Evolutionary conservation across 73 alveolate genomes (phyloP), one percentile per base, ranked within the genome.

Genomic region (Strombidium stylifer): DNA sequence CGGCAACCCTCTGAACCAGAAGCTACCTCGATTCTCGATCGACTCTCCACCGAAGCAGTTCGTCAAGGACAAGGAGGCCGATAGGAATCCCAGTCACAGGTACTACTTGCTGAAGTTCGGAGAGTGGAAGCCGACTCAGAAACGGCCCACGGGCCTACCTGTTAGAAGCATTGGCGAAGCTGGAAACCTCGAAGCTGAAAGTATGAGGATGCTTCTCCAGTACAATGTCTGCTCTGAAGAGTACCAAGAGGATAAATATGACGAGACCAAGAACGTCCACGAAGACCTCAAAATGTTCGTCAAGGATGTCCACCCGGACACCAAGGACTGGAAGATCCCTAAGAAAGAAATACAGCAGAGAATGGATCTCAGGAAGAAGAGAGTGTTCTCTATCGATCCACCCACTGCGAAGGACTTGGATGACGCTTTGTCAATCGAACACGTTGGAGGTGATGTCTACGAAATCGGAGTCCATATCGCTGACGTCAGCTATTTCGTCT

Each of bases 381-480:
- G 90, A 37, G 81, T 93, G 35, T 83, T 91, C 69, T 90, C 99
- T 46, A 90, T 90, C 10, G 99, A 94, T 55, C 99, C 99, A 1
- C 70, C 78, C 7, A 86, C 97, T 23, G 96, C 98, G 30, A 94
- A 87, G 84, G 98, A 91, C 65, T 76, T 91, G 42, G 98, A 91
- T 73, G 98, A 91, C 75, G 96, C 98, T 21, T 73, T 91, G 16
- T 81, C 87, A 45, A 87, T 91, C n/a, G 81, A 80, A 44, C 48
- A 80, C 37, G 66, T 91, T 31, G 85, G 73, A 37, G 92, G 72
- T 51, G 65, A 84, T 40, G 59, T 69, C 36, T 69, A 81, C 26
- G 93, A 94, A 84, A 81, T 94, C 19, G 99, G 99, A 27, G 99
- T 94, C 28, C 99, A 94, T 84, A 91, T 94, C 23, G 99, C 99